phyloP scores from a whole-genome alignment of 1,284 basidiomycete species.

The Fomitopsis pinicola region DNA sequence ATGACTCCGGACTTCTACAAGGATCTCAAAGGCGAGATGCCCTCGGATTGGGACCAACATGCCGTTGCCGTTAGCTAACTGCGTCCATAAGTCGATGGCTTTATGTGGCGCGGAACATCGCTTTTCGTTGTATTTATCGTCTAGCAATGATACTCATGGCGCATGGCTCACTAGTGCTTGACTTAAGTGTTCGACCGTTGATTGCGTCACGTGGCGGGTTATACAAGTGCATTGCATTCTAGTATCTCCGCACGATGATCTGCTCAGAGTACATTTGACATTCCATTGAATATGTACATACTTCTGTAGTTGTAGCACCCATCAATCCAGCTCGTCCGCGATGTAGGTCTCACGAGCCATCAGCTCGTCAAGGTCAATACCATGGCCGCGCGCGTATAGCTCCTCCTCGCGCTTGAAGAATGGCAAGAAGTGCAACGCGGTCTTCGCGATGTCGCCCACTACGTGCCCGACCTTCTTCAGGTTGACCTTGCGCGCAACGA shows the following conservation, averaged over 20 bases:
- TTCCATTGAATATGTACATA: too few relatives aligned
- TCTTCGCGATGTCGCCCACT: neutral
- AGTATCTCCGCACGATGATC: neutral
- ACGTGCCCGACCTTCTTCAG: neutral
- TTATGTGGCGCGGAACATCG: too few relatives aligned
- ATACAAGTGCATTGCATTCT: neutral
- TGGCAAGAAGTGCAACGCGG: neutral
- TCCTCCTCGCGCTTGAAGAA: neutral
- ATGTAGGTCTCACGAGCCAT: neutral
- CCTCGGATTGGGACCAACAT: conserved; percentile 1
- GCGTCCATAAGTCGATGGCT: too few relatives aligned
- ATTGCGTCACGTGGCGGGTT: too few relatives aligned
- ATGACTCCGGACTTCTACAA: conserved; percentile 71
- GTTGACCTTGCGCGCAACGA: neutral
- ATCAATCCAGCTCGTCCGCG: neutral
- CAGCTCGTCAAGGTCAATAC: neutral
- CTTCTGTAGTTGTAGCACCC: neutral
- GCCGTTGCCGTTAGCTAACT: too few relatives aligned
- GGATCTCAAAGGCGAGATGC: conserved; percentile 59
- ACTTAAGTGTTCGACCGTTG: too few relatives aligned
- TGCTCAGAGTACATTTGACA: neutral
- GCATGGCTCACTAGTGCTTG: too few relatives aligned
- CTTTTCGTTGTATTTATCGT: too few relatives aligned
- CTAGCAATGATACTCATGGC: too few relatives aligned
- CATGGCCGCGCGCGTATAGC: neutral